Evolutionary conservation across 2,329 filamentous ascomycete genomes (phyloP).

Genomic region (Monosporascus sp.): DNA sequence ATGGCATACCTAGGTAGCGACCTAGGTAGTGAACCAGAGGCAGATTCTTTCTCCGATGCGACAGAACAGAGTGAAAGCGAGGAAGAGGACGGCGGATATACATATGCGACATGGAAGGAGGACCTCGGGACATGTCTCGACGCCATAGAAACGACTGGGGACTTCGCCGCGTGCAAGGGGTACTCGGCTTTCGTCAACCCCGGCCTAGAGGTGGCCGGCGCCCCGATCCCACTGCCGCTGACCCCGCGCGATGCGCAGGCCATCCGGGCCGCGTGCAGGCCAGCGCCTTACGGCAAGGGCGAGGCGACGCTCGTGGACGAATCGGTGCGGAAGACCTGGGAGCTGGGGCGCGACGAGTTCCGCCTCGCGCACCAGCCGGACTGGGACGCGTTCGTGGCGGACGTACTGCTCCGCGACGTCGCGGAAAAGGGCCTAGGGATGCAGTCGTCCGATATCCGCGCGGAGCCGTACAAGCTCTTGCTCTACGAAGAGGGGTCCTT

Average conservation of each 20-base stretch:
- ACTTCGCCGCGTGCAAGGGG: neutral
- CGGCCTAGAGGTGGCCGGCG: neutral
- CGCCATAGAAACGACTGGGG: neutral
- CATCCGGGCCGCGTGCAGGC: neutral
- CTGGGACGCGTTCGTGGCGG: neutral
- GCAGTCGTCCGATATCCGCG: neutral
- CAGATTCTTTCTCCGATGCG: neutral
- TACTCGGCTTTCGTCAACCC: neutral
- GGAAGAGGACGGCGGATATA: neutral
- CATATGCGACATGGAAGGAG: neutral
- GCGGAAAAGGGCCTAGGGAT: neutral
- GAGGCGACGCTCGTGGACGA: neutral
- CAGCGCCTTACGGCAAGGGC: neutral
- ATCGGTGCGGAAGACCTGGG: neutral
- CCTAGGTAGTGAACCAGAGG: too few relatives aligned
- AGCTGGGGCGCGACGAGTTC: neutral
- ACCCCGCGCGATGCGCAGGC: neutral
- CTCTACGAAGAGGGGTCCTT: conserved; percentile 38
- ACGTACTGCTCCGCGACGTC: neutral
- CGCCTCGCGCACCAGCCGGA: neutral
- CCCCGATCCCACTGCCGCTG: neutral
- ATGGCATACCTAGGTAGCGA: neutral
- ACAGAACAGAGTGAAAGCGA: neutral
- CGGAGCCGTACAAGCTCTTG: conserved; percentile 32
- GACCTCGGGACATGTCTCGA: neutral